A percentile compares a stretch with the other conserved stretches of the same genome.
phyloP scores from a whole-genome alignment of 768 basidiomycete genomes.

The Suillus luteus region DNA sequence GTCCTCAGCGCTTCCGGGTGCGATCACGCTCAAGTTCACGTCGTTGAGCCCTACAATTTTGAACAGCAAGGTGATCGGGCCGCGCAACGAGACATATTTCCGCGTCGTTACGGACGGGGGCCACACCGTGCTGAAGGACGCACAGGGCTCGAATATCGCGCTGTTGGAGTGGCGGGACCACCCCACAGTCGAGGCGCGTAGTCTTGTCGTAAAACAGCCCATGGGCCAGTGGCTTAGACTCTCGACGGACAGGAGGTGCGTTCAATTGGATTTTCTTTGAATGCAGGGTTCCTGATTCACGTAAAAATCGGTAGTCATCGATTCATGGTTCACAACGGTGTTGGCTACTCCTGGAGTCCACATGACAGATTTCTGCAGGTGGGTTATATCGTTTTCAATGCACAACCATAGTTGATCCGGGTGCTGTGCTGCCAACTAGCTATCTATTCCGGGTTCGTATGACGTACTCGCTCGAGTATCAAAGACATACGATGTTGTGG shows the following conservation, averaged over 20 bases:
- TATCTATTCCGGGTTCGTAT: conserved; percentile 44
- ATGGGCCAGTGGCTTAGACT: conserved; percentile 57
- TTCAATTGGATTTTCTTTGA: conserved; percentile 12
- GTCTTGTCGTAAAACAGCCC: conserved; percentile 48
- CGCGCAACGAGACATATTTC: conserved; percentile 50
- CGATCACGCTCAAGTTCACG: conserved; percentile 51
- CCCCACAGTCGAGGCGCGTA: conserved; percentile 54
- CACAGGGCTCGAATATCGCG: conserved; percentile 47
- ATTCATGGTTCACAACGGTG: conserved; percentile 52
- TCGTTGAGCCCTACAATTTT: conserved; percentile 52
- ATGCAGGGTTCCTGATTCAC: neutral
- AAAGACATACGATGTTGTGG: conserved; percentile 43
- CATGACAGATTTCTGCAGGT: conserved; percentile 55
- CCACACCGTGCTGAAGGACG: conserved; percentile 55
- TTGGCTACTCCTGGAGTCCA: conserved; percentile 58
- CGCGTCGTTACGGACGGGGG: conserved; percentile 53
- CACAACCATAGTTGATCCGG: conserved; percentile 4
- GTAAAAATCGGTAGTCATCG: conserved; percentile 36
- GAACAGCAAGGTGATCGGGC: conserved; percentile 55
- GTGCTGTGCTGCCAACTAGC: conserved; percentile 35
- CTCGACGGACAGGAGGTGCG: conserved; percentile 48
- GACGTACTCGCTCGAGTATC: conserved; percentile 54
- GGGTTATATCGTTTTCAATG: conserved; percentile 24
- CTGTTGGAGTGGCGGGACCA: conserved; percentile 58
- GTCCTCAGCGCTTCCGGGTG: conserved; percentile 34